These are phyloP conservation scores for Prunus persica DNA, from an alignment of 306 rosid genomes.

Conservation along the genomic window Prunus_persica_NCBIv2 NC_034015.1:20272001-20272500, in stretches of 20 bases:
- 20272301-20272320: not conserved
- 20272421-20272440: constrained; percentile 23
- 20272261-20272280: constrained; percentile 27
- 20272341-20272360: too few relatives aligned
- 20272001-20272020: not conserved
- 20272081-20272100: constrained; percentile 16
- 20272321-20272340: too few relatives aligned
- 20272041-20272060: constrained; percentile 34
- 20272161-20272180: constrained; percentile 78
- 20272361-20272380: not conserved
- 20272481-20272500: constrained; percentile 30
- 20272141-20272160: constrained; percentile 82
- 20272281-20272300: not conserved
- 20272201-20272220: constrained; percentile 66
- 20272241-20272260: constrained; percentile 70
- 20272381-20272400: not conserved
- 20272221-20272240: constrained; percentile 68
- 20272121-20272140: constrained; percentile 78
- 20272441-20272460: constrained; percentile 20
- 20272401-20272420: constrained; percentile 10
- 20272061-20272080: constrained; percentile 28
- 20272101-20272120: constrained; percentile 59
- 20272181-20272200: constrained; percentile 88
- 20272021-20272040: constrained; percentile 29
- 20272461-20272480: constrained; percentile 16